phyloP scores from a whole-genome alignment of 257 asterid species.

The Fraxinus pennsylvanica region DNA sequence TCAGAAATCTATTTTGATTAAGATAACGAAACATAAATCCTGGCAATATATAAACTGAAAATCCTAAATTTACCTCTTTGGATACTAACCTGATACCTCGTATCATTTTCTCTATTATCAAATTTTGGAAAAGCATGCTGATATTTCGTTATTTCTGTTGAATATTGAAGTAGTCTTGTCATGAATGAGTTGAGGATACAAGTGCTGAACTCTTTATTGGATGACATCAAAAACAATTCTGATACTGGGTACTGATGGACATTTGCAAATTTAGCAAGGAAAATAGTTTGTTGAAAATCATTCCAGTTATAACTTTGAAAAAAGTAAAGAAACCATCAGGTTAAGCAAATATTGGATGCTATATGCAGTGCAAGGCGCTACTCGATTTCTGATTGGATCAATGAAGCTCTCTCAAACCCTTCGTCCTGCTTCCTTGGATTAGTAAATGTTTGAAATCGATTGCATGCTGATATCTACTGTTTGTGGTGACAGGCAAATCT shows the following conservation, averaged over 20 bases:
- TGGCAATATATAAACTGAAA: background rate
- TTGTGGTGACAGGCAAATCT: constrained; percentile 62
- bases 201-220: too few relatives aligned
- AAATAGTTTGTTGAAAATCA: too few relatives aligned
- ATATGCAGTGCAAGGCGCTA: too few relatives aligned
- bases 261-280: too few relatives aligned
- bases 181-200: too few relatives aligned
- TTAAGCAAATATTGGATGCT: too few relatives aligned
- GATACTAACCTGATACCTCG: too few relatives aligned
- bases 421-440: constrained; percentile 3
- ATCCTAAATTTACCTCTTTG: background rate
- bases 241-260: too few relatives aligned
- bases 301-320: background rate
- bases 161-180: too few relatives aligned
- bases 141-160: background rate
- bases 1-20: background rate
- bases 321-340: too few relatives aligned
- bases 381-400: too few relatives aligned
- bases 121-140: background rate
- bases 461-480: background rate
- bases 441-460: background rate
- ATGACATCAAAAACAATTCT: too few relatives aligned
- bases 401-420: background rate
- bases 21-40: background rate
- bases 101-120: background rate